Evolutionary conservation across 805 yeast genomes (phyloP).

Genomic region (Sugiyamaella marilandica): DNA sequence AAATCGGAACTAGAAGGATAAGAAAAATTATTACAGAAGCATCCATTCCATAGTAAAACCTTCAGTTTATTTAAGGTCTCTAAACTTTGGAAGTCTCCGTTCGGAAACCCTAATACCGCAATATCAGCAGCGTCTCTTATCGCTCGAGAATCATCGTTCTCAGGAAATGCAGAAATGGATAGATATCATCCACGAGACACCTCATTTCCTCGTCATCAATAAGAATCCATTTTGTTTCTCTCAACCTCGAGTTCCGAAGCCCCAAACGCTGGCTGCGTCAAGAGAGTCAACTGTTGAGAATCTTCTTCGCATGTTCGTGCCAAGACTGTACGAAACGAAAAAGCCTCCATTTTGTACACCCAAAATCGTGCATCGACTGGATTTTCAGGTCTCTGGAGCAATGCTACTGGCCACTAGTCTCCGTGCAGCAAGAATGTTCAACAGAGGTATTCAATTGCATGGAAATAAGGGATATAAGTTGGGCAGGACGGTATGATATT

Average conservation of each 20-base stretch:
- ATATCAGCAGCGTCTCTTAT: no score
- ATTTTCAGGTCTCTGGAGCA: slow-evolving; percentile 19
- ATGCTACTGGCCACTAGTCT: slow-evolving; percentile 19
- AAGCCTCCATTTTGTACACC: slow-evolving; percentile 17
- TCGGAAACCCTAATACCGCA: no score
- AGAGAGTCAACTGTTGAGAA: slow-evolving; percentile 8
- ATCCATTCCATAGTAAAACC: no score
- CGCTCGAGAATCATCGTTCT: no score
- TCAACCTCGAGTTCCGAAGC: slow-evolving; percentile 11
- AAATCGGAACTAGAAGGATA: neutral
- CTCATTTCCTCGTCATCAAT: slow-evolving; percentile 19
- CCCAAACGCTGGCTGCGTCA: neutral
- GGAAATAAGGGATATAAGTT: slow-evolving; percentile 11
- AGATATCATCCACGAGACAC: slow-evolving; percentile 6
- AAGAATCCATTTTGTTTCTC: slow-evolving; percentile 20
- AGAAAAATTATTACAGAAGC: neutral
- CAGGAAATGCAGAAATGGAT: slow-evolving; percentile 1
- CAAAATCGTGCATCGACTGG: slow-evolving; percentile 20
- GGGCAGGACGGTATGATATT: slow-evolving; percentile 9
- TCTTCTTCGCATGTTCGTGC: slow-evolving; percentile 8
- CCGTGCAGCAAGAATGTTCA: slow-evolving; percentile 15
- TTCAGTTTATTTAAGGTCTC: no score
- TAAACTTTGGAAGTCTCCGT: no score
- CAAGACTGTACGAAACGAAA: slow-evolving; percentile 9
- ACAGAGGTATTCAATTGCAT: slow-evolving; percentile 10